Evolutionary conservation across 257 asterid genomes (phyloP).

Genomic region (Striga asiatica): DNA sequence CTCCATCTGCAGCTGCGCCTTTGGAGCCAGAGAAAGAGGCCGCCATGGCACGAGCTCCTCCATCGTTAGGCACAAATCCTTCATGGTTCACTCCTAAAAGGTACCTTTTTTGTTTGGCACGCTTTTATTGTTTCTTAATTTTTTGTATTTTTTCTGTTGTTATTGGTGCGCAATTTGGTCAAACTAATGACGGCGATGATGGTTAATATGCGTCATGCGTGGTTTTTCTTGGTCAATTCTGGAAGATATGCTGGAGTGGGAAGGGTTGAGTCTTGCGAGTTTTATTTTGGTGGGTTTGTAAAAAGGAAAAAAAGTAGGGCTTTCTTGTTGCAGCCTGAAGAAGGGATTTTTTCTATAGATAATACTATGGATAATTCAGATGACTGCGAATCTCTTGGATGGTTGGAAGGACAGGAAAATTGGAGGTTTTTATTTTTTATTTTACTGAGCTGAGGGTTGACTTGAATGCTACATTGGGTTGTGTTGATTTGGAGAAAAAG

Average conservation of each 20-base stretch:
- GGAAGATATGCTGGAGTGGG: background rate
- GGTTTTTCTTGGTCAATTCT: slow-evolving; percentile 19
- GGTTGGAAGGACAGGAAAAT: background rate
- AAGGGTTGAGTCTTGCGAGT: background rate
- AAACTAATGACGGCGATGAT: background rate
- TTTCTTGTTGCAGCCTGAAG: background rate
- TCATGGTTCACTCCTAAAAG: slow-evolving; percentile 67
- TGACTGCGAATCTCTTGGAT: background rate
- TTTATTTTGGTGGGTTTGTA: background rate
- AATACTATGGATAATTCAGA: background rate
- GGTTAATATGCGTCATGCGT: slow-evolving; percentile 4
- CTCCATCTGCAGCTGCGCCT: slow-evolving; percentile 18
- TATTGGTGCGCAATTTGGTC: background rate
- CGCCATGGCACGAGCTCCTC: slow-evolving; percentile 28
- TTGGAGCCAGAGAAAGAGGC: slow-evolving; percentile 18
- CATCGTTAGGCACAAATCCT: slow-evolving; percentile 24
- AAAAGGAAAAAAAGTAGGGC: too few species aligned
- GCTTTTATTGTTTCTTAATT: background rate
- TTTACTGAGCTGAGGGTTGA: slow-evolving; percentile 3
- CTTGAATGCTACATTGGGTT: background rate
- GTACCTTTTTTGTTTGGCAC: slow-evolving; percentile 13
- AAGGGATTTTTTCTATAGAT: background rate
- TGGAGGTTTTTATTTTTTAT: background rate
- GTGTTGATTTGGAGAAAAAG: slow-evolving; percentile 3
- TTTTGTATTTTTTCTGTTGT: background rate